A percentile compares a stretch with the other conserved stretches of the same genome.
Evolutionary conservation across 176 grass and related monocot genomes (phyloP).

Genomic region (Oryza australiensis): DNA sequence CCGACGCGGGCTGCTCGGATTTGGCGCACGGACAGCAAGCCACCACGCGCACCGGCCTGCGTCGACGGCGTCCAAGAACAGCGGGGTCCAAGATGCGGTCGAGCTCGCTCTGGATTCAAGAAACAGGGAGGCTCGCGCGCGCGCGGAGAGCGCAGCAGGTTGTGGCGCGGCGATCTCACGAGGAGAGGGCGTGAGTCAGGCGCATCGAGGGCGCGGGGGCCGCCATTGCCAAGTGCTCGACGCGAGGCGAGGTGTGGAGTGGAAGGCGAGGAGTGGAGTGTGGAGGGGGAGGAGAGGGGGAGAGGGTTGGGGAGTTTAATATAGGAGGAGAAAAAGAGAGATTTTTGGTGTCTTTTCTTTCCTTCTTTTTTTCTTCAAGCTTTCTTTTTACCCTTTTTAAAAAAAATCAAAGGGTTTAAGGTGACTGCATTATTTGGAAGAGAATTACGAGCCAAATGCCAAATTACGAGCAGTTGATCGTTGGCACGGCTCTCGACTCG

Average conservation of each 20-base stretch:
- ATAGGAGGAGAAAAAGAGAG: slow-evolving; percentile 39
- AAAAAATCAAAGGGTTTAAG: neutral
- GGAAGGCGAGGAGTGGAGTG: slow-evolving; percentile 21
- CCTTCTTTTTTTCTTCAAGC: neutral
- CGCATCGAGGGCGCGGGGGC: slow-evolving; percentile 27
- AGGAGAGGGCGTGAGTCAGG: slow-evolving; percentile 29
- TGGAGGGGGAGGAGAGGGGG: slow-evolving; percentile 27
- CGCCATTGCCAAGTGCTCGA: slow-evolving; percentile 54
- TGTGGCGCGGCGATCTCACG: slow-evolving; percentile 41
- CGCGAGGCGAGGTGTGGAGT: slow-evolving; percentile 12
- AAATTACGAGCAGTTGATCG: too few species aligned
- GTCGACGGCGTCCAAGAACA: neutral
- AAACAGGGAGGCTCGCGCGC: neutral
- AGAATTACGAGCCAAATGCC: too few species aligned
- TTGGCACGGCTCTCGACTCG: too few species aligned
- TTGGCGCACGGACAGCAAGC: neutral
- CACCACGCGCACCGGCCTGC: neutral
- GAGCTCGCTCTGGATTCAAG: neutral
- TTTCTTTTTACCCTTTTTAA: neutral
- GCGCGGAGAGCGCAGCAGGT: neutral
- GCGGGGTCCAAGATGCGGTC: neutral
- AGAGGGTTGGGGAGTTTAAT: slow-evolving; percentile 40
- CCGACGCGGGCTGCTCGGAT: neutral
- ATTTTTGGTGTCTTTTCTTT: neutral
- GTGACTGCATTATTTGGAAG: too few species aligned